Evolutionary conservation across 1,284 basidiomycete genomes (phyloP).

Genomic region (Ceratobasidium theobromae): DNA sequence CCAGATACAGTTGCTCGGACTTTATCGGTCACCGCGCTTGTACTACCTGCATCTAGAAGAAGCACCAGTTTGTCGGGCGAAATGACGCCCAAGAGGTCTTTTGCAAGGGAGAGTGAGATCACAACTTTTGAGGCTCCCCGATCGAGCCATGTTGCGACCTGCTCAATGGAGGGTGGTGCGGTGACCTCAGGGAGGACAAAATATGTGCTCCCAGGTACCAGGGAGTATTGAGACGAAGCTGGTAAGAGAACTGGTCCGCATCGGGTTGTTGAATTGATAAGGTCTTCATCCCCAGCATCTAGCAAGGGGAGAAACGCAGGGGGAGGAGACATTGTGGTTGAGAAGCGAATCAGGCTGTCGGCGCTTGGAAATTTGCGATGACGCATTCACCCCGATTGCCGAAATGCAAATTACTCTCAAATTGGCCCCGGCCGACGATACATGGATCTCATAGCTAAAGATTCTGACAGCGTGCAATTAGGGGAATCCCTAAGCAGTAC

Average conservation of each 20-base stretch:
- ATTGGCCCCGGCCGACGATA: background rate
- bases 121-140: constrained; percentile 76
- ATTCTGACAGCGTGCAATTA: too few relatives aligned
- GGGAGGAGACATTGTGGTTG: constrained; percentile 38
- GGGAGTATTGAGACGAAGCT: constrained; percentile 41
- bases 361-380: constrained; percentile 30
- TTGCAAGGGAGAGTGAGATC: constrained; percentile 63
- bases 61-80: constrained; percentile 73
- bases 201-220: constrained; percentile 40
- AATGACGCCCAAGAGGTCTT: constrained; percentile 66
- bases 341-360: background rate
- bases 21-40: constrained; percentile 72
- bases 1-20: constrained; percentile 71
- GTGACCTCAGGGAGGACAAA: constrained; percentile 47
- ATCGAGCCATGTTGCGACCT: constrained; percentile 70
- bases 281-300: constrained; percentile 44
- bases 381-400: constrained; percentile 8
- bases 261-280: constrained; percentile 64
- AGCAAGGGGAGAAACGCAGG: constrained; percentile 47
- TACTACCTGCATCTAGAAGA: constrained; percentile 68
- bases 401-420: constrained; percentile 4
- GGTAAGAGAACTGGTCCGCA: constrained; percentile 73
- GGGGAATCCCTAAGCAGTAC: too few relatives aligned
- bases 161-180: constrained; percentile 46
- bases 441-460: too few relatives aligned